Base-by-base conservation (phyloP, 1,284 basidiomycete genomes). In the Trichosporon inkin region DNA sequence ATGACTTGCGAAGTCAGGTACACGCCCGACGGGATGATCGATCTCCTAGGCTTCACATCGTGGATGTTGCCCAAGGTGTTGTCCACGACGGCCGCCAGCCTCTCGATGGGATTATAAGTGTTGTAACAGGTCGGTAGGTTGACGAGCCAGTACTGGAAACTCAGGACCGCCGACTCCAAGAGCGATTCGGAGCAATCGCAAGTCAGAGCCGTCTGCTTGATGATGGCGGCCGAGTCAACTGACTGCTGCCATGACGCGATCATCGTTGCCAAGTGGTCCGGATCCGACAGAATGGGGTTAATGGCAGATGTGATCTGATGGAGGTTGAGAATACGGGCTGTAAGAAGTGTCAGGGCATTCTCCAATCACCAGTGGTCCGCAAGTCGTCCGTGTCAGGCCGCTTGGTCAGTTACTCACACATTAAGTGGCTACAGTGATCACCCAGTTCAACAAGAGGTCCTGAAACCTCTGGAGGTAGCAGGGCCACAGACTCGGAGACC, bases 1-100 rank as follows among this genome's bases (percentile, higher is more conserved):
- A 73, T 68, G 36, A 77, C 63, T 57, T 72, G 71, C 0, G 73
- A 73, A 6, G 72, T 73, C 44, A 75, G 57, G 56, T 69, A 73
- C 4, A 68, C 67, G 0, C 68, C 66, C 38, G 67, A 61, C 10
- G 68, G 61, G n/a, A 69, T 66, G 19, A 75, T 35, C 10, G 44
- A 49, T 16, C 44, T 10, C 44, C 24, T n/a, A 14, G 22, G 24
- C 3, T 6, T 13, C 17, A 32, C 24, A 22, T 49, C 19, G 44
- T n/a, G 24, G 22, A 49, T 49, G 24, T 49, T 32, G 44, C 7
- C 13, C 6, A 60, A 51, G 6, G 49, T 36, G 53, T 20, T 47
- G 55, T 60, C 59, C 14, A 60, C 51, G 24, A 55, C 56, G 19
- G 19, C 55, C 2, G 59, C 59, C 6, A 60, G 59, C 47, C 53